Evolutionary conservation across 345 rosid species (phyloP), one percentile per base, ranked within the genome.

Genomic region (Melaleuca quinquenervia): DNA sequence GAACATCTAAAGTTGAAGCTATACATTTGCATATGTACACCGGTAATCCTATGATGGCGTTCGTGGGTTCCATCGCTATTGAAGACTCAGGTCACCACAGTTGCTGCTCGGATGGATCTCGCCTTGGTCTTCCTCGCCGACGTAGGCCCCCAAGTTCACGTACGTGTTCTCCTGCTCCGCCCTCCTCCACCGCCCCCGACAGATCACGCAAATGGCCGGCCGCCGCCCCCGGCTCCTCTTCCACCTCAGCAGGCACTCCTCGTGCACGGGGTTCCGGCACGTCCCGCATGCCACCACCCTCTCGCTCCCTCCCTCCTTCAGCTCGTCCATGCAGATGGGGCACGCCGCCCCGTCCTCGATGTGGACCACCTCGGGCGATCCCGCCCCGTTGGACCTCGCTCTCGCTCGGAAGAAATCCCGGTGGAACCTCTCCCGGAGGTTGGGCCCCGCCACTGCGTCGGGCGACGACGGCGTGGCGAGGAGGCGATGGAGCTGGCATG

Each of bases 191-290:
- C 96, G 90, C 12, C 96, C 95, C 83, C 98, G 90, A 22, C 99
- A 97, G 52, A 97, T 91, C 70, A 94, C 98, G 62, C 98, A 95
- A 36, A 85, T 93, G 2, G 91, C 91, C 7, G 93, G 90, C 83
- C 96, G 88, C 86, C 97, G 92, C 76, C 99, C 96, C 58, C 94
- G 86, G 54, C 95, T 96, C 86, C 89, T 88, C 92, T 93, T 93
- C 99, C 99, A 97, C 89, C 87, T 85, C 90, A 83, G 51, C 90
- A 94, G 88, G 90, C 99, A 97, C 84, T 96, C 95, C 88, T 95
- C 96, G 84, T 96, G 99, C 12, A 96, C 90, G 83, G 88, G 83
- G 85, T 97, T 97, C 88, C 91, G 89, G 84, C 99, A 97, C 12
- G 94, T 94, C 80, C 85, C 83, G 45, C 98, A 97, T 6, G 92